Conservation (phyloP, 2,329 filamentous ascomycete species). For the Plenodomus tracheiphilus region DNA sequence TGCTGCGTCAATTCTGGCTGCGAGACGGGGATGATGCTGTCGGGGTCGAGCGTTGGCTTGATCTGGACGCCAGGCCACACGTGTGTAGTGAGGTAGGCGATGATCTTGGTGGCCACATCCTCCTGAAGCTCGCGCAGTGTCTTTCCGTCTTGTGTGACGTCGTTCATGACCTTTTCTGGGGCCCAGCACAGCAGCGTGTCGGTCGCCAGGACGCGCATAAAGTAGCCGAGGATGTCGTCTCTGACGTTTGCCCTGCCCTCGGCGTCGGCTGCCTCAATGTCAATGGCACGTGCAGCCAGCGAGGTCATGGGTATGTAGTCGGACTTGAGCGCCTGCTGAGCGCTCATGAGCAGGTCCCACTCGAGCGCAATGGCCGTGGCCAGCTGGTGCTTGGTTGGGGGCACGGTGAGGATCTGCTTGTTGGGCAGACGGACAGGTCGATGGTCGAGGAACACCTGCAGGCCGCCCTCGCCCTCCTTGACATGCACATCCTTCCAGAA, state of each 20-base stretch:
- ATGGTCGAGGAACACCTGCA: conserved; percentile 73
- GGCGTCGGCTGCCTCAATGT: conserved; percentile 72
- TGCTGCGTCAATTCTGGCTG: conserved; percentile 77
- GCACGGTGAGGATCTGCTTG: conserved; percentile 72
- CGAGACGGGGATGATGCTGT: conserved; percentile 73
- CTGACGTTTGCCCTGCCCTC: conserved; percentile 59
- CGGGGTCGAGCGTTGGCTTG: conserved; percentile 75
- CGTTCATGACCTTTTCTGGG: conserved; percentile 56
- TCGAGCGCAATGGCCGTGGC: conserved; percentile 86
- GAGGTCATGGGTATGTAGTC: conserved; percentile 92
- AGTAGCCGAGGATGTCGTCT: conserved; percentile 64
- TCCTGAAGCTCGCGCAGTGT: conserved; percentile 75
- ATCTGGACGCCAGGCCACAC: conserved; percentile 87
- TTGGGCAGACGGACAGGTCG: conserved; percentile 77
- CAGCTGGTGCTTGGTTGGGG: conserved; percentile 75
- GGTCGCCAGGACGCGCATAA: conserved; percentile 87
- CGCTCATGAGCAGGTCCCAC: conserved; percentile 84
- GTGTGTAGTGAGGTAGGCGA: conserved; percentile 68
- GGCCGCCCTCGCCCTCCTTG: conserved; percentile 60
- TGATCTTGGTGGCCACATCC: conserved; percentile 68
- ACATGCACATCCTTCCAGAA: conserved; percentile 90
- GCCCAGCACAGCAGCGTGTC: conserved; percentile 94
- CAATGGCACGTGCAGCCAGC: conserved; percentile 78
- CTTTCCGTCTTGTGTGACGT: conserved; percentile 49
- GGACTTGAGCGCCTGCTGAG: conserved; percentile 80